Evolutionary conservation across 106 monocot species (phyloP), one percentile per base, ranked within the genome.

Genomic region (Acorus gramineus): DNA sequence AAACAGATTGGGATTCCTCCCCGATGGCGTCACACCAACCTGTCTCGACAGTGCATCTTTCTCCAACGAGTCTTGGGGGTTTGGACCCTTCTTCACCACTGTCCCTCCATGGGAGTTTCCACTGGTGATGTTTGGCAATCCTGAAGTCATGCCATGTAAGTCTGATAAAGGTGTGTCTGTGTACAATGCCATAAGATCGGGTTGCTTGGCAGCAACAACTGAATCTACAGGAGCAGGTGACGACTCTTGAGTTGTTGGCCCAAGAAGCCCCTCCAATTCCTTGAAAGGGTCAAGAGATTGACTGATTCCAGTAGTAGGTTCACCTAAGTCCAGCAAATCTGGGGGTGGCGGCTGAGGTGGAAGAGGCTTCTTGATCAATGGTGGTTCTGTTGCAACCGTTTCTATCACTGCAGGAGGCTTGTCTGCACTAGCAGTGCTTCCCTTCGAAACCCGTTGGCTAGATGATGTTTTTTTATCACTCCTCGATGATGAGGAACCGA

Each of bases 241-340:
- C n/a, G 59, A 8, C 2, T 56, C 69, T 42, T 73, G 8, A 28
- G 67, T 65, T 28, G 28, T 28, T 14, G 84, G 72, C 42, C 78
- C 94, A 52, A 85, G 50, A 52, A 98, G 88, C 13, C 92, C 92
- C 77, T 98, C 98, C 64, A 98, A 62, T 62, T 92, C 85, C 65
- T 74, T 69, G 56, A 98, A 92, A 47, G 98, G 92, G 64, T 98
- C 98, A 2, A 73, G 69, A 11, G 61, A 63, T 11, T 79, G 49
- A 8, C 74, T 9, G 52, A 14, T 74, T n/a, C 62, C 64, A 65
- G 73, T 50, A 60, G 46, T 28, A 13, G 89, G 68, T 12, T 85
- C 98, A 46, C 83, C 77, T 46, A 98, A 65, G 76, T 98, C 92
- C 58, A 98, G 92, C 55, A 98, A 76, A 85, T 98, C 98, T 7